These are phyloP conservation scores for Colletotrichum incanum DNA, from an alignment of 2,329 filamentous ascomycete species.

Conservation along the genomic window DNA sequence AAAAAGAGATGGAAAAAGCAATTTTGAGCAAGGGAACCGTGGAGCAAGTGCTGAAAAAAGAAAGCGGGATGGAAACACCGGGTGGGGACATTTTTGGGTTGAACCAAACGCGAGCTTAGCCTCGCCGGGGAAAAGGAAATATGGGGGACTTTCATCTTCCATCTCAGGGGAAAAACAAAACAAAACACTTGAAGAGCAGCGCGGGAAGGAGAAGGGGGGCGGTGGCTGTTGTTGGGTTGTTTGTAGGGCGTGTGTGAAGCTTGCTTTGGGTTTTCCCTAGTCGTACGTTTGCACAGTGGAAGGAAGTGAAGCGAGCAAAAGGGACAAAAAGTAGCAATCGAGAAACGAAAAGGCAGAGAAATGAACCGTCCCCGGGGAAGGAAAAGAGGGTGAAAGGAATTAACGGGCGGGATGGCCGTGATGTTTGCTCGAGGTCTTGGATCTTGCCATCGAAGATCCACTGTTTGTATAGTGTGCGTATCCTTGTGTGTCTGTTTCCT, in stretches of 20 bases:
- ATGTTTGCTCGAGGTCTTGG: slow-evolving; percentile 25
- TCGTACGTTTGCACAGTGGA: slow-evolving; percentile 13
- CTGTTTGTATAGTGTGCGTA: background rate
- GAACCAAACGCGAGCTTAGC: slow-evolving; percentile 28
- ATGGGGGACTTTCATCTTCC: slow-evolving; percentile 19
- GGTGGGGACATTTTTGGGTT: slow-evolving; percentile 14
- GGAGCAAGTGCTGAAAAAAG: slow-evolving; percentile 28
- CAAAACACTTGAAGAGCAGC: background rate
- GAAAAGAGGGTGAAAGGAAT: background rate
- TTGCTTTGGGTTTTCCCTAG: background rate
- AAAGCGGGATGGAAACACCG: slow-evolving; percentile 24
- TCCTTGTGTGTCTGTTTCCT: background rate
- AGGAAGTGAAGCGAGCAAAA: slow-evolving; percentile 5
- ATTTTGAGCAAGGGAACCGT: slow-evolving; percentile 12
- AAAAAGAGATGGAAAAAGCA: slow-evolving; percentile 21
- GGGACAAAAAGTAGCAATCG: background rate
- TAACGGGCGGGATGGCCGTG: background rate
- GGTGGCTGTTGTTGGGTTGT: slow-evolving; percentile 1
- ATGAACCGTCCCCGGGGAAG: background rate
- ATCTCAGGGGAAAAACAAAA: background rate
- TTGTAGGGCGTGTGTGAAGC: slow-evolving; percentile 6
- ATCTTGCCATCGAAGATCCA: slow-evolving; percentile 19
- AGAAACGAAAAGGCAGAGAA: slow-evolving; percentile 1
- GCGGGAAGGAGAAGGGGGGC: background rate
- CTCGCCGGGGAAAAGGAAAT: slow-evolving; percentile 26